Percentiles rank a stretch among this genome's conserved stretches.
Conservation (phyloP, 2,329 filamentous ascomycete genomes). For the Fusarium sp. region DNA sequence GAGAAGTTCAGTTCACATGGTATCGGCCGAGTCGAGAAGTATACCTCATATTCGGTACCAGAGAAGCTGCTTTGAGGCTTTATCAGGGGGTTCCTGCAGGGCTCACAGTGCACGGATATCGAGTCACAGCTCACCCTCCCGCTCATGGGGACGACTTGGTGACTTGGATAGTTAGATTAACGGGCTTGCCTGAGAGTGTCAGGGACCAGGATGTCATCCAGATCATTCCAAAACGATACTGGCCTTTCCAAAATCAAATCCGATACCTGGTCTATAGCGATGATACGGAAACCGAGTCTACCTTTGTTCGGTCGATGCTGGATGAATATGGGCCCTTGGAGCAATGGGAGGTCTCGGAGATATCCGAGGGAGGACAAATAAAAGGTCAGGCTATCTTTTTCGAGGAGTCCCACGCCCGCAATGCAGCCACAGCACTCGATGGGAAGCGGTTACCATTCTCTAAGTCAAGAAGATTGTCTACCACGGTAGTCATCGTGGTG, state of each 20-base stretch:
- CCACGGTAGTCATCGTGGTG: conserved; percentile 51
- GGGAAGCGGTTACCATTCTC: conserved; percentile 47
- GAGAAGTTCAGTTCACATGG: conserved; percentile 53
- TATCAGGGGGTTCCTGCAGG: conserved; percentile 5
- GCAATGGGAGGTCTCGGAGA: conserved; percentile 46
- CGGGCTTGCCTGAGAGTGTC: neutral
- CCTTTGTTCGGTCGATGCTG: conserved; percentile 47
- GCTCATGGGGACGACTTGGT: neutral
- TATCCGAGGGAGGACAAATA: conserved; percentile 47
- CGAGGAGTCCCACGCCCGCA: conserved; percentile 51
- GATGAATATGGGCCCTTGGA: conserved; percentile 49
- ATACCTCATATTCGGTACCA: conserved; percentile 33
- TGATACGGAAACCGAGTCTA: conserved; percentile 37
- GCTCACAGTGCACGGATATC: conserved; percentile 40
- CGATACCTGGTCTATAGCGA: conserved; percentile 37
- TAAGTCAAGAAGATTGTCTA: conserved; percentile 48
- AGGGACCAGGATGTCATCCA: conserved; percentile 18
- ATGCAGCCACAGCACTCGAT: conserved; percentile 50
- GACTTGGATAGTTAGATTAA: conserved; percentile 12
- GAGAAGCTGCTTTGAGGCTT: conserved; percentile 27
- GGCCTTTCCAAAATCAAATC: neutral
- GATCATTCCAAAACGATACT: neutral
- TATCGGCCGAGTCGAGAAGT: conserved; percentile 43
- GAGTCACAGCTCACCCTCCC: conserved; percentile 22
- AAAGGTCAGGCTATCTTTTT: conserved; percentile 56